Evolutionary conservation across 202 grass and related monocot genomes (phyloP), one percentile per base, ranked within the genome.

Genomic region (Schoenoplectus tabernaemontani): DNA sequence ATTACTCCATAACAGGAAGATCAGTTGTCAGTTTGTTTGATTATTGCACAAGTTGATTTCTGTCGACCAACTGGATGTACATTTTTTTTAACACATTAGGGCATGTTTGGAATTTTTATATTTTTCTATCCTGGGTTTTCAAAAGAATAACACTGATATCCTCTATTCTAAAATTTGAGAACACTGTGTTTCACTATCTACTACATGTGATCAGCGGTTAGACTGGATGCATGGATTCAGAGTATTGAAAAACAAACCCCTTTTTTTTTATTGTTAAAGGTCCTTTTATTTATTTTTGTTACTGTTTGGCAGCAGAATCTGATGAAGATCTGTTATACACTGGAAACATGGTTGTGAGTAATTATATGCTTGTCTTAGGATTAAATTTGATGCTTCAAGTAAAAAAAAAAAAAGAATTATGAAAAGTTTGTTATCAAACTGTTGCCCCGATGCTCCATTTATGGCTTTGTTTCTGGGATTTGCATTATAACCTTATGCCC

Each of bases 31-130:
- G 16, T 53, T 54, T 16, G 4, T 56, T 72, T 56, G 70, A 54
- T 54, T 75, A 54, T 56, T 75, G 16, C 47, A 50, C 16, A 56
- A 75, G 47, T 56, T 75, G 70, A 75, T 28, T 54, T 75, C 70
- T 37, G 15, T 23, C 54, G 44, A 56, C 47, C 16, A 75, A 34
- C 34, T 68, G 15, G 64, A 68, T 42, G 23, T 68, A 36, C 7
- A n/a, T 32, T 74, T 74, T 73, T 54, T 54, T 53, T 70, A 74
- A 34, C 13, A 50, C 13, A 32, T 53, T 6, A 67, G 37, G 46
- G 46, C 28, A n/a, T 74, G 4, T 54, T 74, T 54, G 44, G 53
- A 51, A 4, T 67, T 22, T 67, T 66, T 67, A 12, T 32, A 67
- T 41, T 66, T 42, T 41, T 43, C 37, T 43, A 43, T 43, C 9